phyloP scores from a whole-genome alignment of 495 filamentous ascomycete species.

The Hyaloscypha hepaticicola region DNA sequence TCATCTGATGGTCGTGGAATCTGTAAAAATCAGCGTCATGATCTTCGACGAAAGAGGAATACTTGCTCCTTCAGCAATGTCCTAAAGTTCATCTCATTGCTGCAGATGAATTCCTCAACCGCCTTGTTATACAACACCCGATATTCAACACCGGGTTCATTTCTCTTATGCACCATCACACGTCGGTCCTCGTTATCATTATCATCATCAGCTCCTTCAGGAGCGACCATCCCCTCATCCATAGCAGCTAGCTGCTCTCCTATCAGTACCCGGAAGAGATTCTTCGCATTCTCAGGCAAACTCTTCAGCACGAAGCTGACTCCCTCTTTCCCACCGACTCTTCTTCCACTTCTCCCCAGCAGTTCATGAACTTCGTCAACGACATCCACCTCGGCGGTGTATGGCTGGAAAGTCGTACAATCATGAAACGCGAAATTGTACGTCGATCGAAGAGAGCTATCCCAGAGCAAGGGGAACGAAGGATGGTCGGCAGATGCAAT shows the following conservation, averaged over 20 bases:
- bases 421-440: slow-evolving; percentile 92
- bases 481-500: slow-evolving; percentile 84
- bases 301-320: slow-evolving; percentile 87
- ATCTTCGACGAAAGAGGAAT: neutral
- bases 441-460: slow-evolving; percentile 70
- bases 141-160: slow-evolving; percentile 74
- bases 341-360: slow-evolving; percentile 77
- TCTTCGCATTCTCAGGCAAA: slow-evolving; percentile 87
- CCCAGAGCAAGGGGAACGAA: slow-evolving; percentile 86
- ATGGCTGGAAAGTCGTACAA: slow-evolving; percentile 82
- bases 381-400: slow-evolving; percentile 66
- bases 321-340: slow-evolving; percentile 86
- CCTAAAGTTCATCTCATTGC: slow-evolving; percentile 92
- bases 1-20: slow-evolving; percentile 97
- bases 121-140: slow-evolving; percentile 89
- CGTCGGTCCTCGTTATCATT: slow-evolving; percentile 38
- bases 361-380: slow-evolving; percentile 86
- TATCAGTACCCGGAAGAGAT: slow-evolving; percentile 78
- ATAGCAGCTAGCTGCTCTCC: slow-evolving; percentile 76
- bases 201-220: slow-evolving; percentile 47
- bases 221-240: slow-evolving; percentile 46
- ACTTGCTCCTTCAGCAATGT: slow-evolving; percentile 87
- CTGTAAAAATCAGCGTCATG: slow-evolving; percentile 42
- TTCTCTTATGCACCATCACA: slow-evolving; percentile 26
- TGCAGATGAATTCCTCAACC: slow-evolving; percentile 94